Evolutionary conservation across 495 filamentous ascomycete genomes (phyloP).

Genomic region (Polyplosphaeria fusca): DNA sequence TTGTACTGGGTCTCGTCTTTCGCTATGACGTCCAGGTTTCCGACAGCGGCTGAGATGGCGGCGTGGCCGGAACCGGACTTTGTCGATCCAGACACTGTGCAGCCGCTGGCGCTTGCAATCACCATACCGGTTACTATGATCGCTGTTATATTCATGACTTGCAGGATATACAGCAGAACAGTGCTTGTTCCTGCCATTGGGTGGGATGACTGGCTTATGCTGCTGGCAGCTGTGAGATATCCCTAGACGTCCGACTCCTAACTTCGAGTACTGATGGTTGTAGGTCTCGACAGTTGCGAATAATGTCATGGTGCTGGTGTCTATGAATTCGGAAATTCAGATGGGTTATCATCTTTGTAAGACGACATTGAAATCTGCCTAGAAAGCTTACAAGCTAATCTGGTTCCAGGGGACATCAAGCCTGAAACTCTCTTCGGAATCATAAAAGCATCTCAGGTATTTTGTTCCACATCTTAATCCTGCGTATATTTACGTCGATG

Average conservation of each 20-base stretch:
- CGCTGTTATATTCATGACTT: constrained; percentile 3
- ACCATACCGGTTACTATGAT: constrained; percentile 4
- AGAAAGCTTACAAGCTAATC: too few species aligned
- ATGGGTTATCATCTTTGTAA: constrained; percentile 14
- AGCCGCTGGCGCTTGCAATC: constrained; percentile 1
- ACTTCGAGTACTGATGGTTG: too few species aligned
- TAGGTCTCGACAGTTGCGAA: constrained; percentile 1
- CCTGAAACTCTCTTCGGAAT: too few species aligned
- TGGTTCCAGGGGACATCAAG: too few species aligned
- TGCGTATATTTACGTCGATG: not conserved
- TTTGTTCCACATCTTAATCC: too few species aligned
- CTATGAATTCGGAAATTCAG: not conserved
- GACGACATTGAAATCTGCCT: too few species aligned
- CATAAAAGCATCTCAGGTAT: too few species aligned
- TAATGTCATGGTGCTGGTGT: constrained; percentile 5
- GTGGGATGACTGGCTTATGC: constrained; percentile 27
- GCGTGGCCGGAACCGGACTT: constrained; percentile 21
- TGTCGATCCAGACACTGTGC: constrained; percentile 19
- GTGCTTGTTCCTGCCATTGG: constrained; percentile 3
- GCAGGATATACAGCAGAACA: constrained; percentile 18
- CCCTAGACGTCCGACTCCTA: too few species aligned
- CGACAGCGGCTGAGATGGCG: constrained; percentile 14
- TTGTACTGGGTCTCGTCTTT: too few species aligned
- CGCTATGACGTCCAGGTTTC: too few species aligned
- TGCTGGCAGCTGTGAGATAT: too few species aligned